These are phyloP conservation scores for Astrocystis sublimbata DNA, from an alignment of 495 filamentous ascomycete species.

Conservation along the genomic window DNA sequence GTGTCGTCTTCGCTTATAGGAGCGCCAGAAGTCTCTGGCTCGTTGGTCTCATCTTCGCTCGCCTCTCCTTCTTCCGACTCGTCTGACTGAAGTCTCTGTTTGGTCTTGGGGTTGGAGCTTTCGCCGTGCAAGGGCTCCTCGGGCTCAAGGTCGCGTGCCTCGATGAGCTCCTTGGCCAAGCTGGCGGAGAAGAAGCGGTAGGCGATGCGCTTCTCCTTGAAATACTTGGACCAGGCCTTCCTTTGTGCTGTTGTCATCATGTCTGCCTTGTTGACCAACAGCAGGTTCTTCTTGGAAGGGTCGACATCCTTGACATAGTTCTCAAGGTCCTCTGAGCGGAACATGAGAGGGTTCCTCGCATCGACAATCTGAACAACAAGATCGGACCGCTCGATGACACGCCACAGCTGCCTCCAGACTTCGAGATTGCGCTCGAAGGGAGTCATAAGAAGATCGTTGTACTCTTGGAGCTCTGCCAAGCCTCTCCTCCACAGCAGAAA, in stretches of 20 bases:
- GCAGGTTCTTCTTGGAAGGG: slow-evolving; percentile 81
- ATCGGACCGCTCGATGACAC: slow-evolving; percentile 96
- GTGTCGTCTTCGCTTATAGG: slow-evolving; percentile 59
- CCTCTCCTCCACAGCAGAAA: slow-evolving; percentile 89
- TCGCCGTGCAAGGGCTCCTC: slow-evolving; percentile 38
- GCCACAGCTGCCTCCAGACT: slow-evolving; percentile 98
- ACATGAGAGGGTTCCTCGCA: slow-evolving; percentile 90
- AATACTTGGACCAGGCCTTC: slow-evolving; percentile 83
- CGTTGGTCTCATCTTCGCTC: slow-evolving; percentile 41
- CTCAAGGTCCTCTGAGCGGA: slow-evolving; percentile 92
- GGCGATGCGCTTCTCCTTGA: slow-evolving; percentile 74
- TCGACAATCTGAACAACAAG: slow-evolving; percentile 98
- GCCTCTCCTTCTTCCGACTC: slow-evolving; percentile 35
- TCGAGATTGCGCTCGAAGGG: slow-evolving; percentile 98
- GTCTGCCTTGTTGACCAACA: slow-evolving; percentile 98
- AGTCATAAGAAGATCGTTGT: slow-evolving; percentile 92
- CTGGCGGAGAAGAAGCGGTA: slow-evolving; percentile 96
- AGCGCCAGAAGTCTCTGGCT: slow-evolving; percentile 26
- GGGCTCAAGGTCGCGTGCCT: slow-evolving; percentile 57
- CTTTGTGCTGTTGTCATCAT: slow-evolving; percentile 94
- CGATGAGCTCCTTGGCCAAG: slow-evolving; percentile 84
- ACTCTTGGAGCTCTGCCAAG: slow-evolving; percentile 88
- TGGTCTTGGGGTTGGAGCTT: slow-evolving; percentile 36
- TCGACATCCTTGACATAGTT: slow-evolving; percentile 92
- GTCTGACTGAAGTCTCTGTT: slow-evolving; percentile 17